A percentile compares a stretch with the other conserved stretches of the same genome.
phyloP scores from a whole-genome alignment of 2,329 filamentous ascomycete species.

The Acarospora socialis region DNA sequence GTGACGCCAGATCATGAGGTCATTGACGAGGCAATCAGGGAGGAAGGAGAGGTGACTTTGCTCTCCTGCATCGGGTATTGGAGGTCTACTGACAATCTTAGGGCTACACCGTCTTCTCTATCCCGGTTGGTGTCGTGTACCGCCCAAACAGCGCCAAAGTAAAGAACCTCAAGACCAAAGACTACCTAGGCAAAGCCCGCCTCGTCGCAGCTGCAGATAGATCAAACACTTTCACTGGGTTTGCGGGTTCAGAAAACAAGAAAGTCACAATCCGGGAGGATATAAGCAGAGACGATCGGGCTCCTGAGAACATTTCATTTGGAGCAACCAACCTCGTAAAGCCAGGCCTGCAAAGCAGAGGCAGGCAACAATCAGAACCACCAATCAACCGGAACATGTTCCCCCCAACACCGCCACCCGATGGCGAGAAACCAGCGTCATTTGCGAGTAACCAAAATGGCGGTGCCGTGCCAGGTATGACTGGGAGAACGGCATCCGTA shows the following conservation, averaged over 20 bases:
- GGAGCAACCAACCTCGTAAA: conserved; percentile 89
- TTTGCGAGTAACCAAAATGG: conserved; percentile 16
- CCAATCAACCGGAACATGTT: conserved; percentile 69
- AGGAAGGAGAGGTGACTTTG: conserved; percentile 67
- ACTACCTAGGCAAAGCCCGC: conserved; percentile 92
- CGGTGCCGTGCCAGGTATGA: conserved; percentile 20
- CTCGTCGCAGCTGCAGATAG: conserved; percentile 78
- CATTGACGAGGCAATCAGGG: conserved; percentile 89
- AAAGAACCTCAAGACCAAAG: conserved; percentile 93
- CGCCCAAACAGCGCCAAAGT: conserved; percentile 95
- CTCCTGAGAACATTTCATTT: conserved; percentile 72
- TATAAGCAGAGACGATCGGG: conserved; percentile 53
- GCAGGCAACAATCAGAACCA: conserved; percentile 71
- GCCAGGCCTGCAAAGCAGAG: conserved; percentile 60
- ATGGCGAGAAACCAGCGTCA: too few relatives aligned
- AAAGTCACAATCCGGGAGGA: conserved; percentile 29
- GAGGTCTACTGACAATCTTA: conserved; percentile 23
- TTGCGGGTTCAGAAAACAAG: conserved; percentile 65
- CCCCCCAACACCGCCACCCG: conserved; percentile 95
- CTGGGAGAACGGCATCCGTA: conserved; percentile 35
- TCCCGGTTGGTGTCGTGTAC: conserved; percentile 90
- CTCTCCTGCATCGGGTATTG: neutral
- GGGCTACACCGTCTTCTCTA: conserved; percentile 98
- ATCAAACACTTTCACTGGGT: conserved; percentile 67
- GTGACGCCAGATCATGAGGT: conserved; percentile 93